A percentile compares a stretch with the other conserved stretches of the same genome.
Evolutionary conservation across 352 stramenopile genomes (phyloP).

Genomic region (Albugo laibachii): DNA sequence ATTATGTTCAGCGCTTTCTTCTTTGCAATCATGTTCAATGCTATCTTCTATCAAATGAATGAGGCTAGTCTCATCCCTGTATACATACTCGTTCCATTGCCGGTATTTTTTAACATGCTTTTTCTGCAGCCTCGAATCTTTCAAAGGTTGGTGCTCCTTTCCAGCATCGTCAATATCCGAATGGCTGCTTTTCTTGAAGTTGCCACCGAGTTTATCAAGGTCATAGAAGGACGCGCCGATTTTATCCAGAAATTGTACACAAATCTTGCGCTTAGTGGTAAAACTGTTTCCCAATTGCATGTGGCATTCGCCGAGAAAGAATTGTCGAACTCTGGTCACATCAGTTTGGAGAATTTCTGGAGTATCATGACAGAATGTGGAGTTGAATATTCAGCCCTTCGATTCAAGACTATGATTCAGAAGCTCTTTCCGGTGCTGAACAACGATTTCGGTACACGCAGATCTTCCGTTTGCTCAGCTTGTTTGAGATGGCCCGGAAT

Average conservation of each 20-base stretch:
- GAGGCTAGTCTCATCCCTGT: conserved; percentile 2
- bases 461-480: too few species aligned
- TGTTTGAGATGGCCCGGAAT: too few species aligned
- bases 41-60: conserved; percentile 31
- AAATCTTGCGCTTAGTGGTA: conserved; percentile 9
- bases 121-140: conserved; percentile 40
- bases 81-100: conserved; percentile 11
- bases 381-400: too few species aligned
- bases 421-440: too few species aligned
- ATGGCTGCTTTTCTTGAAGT: conserved; percentile 25
- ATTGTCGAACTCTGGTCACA: too few species aligned
- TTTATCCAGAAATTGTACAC: conserved; percentile 16
- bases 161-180: conserved; percentile 29
- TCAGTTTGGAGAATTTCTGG: too few species aligned
- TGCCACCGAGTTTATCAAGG: conserved; percentile 35
- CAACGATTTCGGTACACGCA: too few species aligned
- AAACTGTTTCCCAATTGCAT: conserved; percentile 15
- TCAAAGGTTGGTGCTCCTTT: conserved; percentile 42
- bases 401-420: too few species aligned
- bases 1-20: conserved; percentile 55
- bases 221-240: conserved; percentile 26
- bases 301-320: conserved; percentile 12
- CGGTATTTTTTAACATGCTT: conserved; percentile 31
- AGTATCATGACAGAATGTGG: too few species aligned
- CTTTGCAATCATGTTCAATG: conserved; percentile 32